These are phyloP conservation scores for Tremellales sp. DNA, from an alignment of 1,284 basidiomycete genomes.

Conservation along the genomic window DNA sequence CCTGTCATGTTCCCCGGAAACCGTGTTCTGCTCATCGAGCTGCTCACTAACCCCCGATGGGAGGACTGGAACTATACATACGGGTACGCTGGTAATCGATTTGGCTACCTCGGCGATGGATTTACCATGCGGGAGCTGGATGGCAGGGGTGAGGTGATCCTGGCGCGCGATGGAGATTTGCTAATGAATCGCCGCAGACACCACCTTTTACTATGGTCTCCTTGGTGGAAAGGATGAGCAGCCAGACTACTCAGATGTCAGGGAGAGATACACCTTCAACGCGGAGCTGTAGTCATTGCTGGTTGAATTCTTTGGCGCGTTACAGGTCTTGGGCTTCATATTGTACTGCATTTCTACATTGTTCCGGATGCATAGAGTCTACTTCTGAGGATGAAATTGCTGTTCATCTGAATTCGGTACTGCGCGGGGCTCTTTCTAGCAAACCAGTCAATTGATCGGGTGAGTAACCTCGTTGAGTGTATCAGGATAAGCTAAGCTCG, in stretches of 20 bases:
- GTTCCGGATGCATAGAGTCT: too few relatives aligned
- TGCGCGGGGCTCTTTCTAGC: too few relatives aligned
- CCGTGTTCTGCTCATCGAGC: constrained; percentile 26
- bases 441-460: too few relatives aligned
- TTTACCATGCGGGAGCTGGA: constrained; percentile 29
- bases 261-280: constrained; percentile 13
- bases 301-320: too few relatives aligned
- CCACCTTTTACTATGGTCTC: constrained; percentile 21
- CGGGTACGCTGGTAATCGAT: constrained; percentile 22
- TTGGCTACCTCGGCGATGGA: constrained; percentile 32
- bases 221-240: constrained; percentile 15
- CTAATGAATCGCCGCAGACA: constrained; percentile 5
- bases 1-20: constrained; percentile 22
- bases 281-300: too few relatives aligned
- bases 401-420: too few relatives aligned
- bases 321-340: too few relatives aligned
- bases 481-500: too few relatives aligned
- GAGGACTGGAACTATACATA: constrained; percentile 37
- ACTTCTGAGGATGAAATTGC: too few relatives aligned
- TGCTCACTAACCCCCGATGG: constrained; percentile 30
- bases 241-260: constrained; percentile 17
- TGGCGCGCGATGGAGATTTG: not conserved
- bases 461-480: too few relatives aligned
- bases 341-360: too few relatives aligned
- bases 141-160: constrained; percentile 11